These are phyloP conservation scores for Eragrostis curvula DNA, from an alignment of 176 grass and related monocot species.

Conservation along the genomic window DNA sequence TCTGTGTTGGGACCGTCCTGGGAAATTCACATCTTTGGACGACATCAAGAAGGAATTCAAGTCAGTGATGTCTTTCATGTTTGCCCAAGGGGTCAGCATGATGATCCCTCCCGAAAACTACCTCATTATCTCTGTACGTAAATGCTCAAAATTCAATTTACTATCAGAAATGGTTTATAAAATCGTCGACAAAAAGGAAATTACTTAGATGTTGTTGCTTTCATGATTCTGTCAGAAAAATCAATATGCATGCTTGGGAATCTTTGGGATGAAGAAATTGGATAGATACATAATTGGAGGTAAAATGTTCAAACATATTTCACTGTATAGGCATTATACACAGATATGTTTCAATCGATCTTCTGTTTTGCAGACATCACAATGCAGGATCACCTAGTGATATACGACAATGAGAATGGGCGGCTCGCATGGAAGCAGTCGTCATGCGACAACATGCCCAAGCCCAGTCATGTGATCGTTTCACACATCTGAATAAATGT, in stretches of 20 bases:
- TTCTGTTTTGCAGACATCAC: constrained; percentile 62
- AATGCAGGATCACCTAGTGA: constrained; percentile 79
- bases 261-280: constrained; percentile 3
- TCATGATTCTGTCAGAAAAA: constrained; percentile 49
- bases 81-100: constrained; percentile 48
- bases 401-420: constrained; percentile 81
- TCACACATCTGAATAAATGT: not conserved
- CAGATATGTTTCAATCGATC: not conserved
- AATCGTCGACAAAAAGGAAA: not conserved
- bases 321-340: not conserved
- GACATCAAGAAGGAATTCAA: constrained; percentile 83
- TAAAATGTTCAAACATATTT: constrained; percentile 37
- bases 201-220: constrained; percentile 16
- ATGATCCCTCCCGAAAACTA: constrained; percentile 88
- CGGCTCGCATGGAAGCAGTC: constrained; percentile 62
- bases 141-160: not conserved
- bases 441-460: not conserved
- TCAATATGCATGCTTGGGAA: constrained; percentile 83
- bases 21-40: constrained; percentile 64
- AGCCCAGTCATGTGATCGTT: not conserved
- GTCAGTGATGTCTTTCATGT: constrained; percentile 50
- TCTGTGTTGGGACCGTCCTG: constrained; percentile 79
- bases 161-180: not conserved
- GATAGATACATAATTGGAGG: constrained; percentile 75
- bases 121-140: constrained; percentile 76